Conservation (phyloP, 225 moss, liverwort and hornwort genomes). For the Climacium dendroides region DNA sequence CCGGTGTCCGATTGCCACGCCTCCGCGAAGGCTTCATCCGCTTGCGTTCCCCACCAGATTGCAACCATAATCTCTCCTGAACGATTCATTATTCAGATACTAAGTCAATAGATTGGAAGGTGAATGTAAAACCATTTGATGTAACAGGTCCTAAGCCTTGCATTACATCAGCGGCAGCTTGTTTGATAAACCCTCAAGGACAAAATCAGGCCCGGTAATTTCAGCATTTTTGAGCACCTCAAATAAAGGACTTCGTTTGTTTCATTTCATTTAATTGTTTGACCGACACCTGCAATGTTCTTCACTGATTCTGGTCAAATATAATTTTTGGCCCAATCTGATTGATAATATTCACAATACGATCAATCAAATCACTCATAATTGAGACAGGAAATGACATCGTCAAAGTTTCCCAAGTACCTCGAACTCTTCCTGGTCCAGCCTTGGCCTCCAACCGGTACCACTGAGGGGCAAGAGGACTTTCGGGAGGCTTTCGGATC, state of each 20-base stretch:
- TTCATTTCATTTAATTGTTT: not conserved
- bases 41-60: constrained; percentile 93
- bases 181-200: not conserved
- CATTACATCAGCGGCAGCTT: not conserved
- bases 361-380: not conserved
- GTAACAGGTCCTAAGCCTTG: not conserved
- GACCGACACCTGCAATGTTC: not conserved
- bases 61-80: constrained; percentile 87
- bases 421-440: constrained; percentile 67
- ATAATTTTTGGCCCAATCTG: not conserved
- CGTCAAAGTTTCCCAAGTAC: not conserved
- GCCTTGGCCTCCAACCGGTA: constrained; percentile 72
- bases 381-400: too few relatives aligned
- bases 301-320: not conserved
- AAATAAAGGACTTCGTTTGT: not conserved
- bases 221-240: not conserved
- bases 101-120: not conserved
- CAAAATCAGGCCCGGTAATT: not conserved
- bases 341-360: not conserved
- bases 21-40: constrained; percentile 86
- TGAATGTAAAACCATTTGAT: not conserved
- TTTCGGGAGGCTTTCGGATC: constrained; percentile 69
- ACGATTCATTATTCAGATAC: not conserved
- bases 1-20: constrained; percentile 97
- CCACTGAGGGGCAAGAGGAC: constrained; percentile 79